phyloP scores from a whole-genome alignment of 2,329 filamentous ascomycete species.

The Diaporthe ilicicola region DNA sequence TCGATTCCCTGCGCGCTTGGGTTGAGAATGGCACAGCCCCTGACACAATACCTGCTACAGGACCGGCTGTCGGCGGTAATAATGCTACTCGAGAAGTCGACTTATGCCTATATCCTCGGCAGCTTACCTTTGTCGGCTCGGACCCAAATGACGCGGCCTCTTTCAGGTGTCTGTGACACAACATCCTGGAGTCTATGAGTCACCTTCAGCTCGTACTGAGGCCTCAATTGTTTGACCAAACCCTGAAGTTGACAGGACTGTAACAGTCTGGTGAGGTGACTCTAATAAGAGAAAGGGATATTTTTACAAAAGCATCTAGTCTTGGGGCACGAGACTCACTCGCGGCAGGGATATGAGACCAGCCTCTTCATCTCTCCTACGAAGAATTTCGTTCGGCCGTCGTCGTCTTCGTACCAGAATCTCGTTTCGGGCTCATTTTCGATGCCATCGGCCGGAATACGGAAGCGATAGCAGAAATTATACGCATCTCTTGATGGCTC shows the following conservation, averaged over 20 bases:
- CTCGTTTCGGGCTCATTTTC: constrained; percentile 43
- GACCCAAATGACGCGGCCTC: constrained; percentile 3
- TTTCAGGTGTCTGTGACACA: constrained; percentile 8
- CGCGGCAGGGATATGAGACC: constrained; percentile 45
- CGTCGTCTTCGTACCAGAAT: constrained; percentile 41
- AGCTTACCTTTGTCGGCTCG: constrained; percentile 9
- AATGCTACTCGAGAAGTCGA: constrained; percentile 8
- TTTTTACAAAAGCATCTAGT: neutral
- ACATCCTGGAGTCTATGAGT: neutral
- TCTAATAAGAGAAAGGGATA: neutral
- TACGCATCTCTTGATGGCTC: constrained; percentile 39
- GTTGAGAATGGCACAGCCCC: constrained; percentile 36
- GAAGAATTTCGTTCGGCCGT: constrained; percentile 40
- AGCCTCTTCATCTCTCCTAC: constrained; percentile 39
- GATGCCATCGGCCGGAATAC: constrained; percentile 42
- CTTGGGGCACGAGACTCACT: constrained; percentile 37
- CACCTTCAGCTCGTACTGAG: neutral
- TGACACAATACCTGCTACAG: constrained; percentile 30
- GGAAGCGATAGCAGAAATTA: constrained; percentile 48
- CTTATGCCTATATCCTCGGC: constrained; percentile 4
- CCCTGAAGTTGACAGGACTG: neutral
- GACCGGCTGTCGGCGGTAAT: neutral
- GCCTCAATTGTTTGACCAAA: neutral
- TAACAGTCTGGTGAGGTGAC: neutral
- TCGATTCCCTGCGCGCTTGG: constrained; percentile 33